phyloP scores from a whole-genome alignment of 2,329 filamentous ascomycete species.

The Claviceps sorghi region DNA sequence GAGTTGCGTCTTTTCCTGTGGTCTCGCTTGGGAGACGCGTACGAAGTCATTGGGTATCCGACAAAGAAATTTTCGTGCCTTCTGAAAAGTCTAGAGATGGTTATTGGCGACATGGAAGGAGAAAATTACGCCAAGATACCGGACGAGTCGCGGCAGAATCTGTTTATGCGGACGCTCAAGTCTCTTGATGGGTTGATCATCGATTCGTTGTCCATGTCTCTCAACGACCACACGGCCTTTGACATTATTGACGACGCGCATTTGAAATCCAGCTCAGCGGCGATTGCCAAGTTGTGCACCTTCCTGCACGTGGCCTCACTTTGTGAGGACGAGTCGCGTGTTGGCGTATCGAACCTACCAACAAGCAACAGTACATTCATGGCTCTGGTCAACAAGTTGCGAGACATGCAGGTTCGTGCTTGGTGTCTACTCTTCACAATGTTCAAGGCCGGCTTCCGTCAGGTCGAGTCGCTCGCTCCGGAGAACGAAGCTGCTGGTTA shows the following conservation, averaged over 20 bases:
- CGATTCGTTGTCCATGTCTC: conserved; percentile 52
- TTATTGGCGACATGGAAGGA: conserved; percentile 46
- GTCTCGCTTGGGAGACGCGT: conserved; percentile 81
- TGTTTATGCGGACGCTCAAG: conserved; percentile 63
- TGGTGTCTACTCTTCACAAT: conserved; percentile 82
- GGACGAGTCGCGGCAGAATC: conserved; percentile 49
- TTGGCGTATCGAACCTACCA: conserved; percentile 54
- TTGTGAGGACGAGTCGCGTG: conserved; percentile 71
- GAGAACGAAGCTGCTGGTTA: conserved; percentile 65
- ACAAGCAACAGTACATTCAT: conserved; percentile 41
- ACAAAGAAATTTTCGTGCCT: conserved; percentile 84
- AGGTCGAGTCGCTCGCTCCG: conserved; percentile 41
- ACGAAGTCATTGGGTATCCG: conserved; percentile 66
- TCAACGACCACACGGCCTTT: conserved; percentile 55
- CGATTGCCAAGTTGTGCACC: conserved; percentile 55
- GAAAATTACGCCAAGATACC: conserved; percentile 50
- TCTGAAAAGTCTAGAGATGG: conserved; percentile 70
- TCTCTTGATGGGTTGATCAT: conserved; percentile 64
- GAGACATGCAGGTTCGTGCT: conserved; percentile 73
- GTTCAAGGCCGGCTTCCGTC: conserved; percentile 62
- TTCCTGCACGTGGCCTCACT: conserved; percentile 68
- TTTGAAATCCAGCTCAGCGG: conserved; percentile 55
- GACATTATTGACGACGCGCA: conserved; percentile 75
- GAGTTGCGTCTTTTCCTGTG: conserved; percentile 78
- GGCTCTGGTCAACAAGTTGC: conserved; percentile 48